Evolutionary conservation across 2,329 filamentous ascomycete species (phyloP).

Genomic region (Cephalotrichum gorgonifer): DNA sequence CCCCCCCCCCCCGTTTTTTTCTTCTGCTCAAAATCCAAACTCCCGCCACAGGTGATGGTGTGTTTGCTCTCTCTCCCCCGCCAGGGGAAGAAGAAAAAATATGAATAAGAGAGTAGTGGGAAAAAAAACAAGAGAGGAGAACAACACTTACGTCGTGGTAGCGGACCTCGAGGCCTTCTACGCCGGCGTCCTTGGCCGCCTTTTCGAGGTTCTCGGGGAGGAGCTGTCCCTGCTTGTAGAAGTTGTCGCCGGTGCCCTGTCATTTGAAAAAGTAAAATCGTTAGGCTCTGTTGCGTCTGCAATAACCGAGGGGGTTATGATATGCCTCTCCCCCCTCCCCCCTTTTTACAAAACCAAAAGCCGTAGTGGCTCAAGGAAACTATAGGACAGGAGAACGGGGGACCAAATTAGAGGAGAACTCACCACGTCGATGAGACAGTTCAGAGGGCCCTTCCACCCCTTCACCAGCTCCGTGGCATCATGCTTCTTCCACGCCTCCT

Average conservation of each 20-base stretch:
- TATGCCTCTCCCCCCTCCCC: too few species aligned
- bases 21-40: too few species aligned
- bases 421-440: conserved; percentile 80
- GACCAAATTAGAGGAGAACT: conserved; percentile 23
- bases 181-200: conserved; percentile 66
- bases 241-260: conserved; percentile 85
- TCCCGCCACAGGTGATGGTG: too few species aligned
- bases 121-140: too few species aligned
- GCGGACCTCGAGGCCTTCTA: conserved; percentile 63
- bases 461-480: conserved; percentile 86
- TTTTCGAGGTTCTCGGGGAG: conserved; percentile 85
- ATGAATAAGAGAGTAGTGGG: too few species aligned
- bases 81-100: too few species aligned
- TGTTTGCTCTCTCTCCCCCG: too few species aligned
- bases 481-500: conserved; percentile 73
- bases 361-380: too few species aligned
- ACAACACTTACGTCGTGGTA: conserved; percentile 59
- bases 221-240: conserved; percentile 89
- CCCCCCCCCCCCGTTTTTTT: too few species aligned
- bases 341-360: too few species aligned
- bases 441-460: conserved; percentile 59
- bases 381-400: neutral
- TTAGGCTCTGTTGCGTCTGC: too few species aligned
- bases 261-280: neutral
- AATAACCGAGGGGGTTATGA: too few species aligned